Evolutionary conservation across 2,329 filamentous ascomycete species (phyloP).

Genomic region (Ascochyta fabae): DNA sequence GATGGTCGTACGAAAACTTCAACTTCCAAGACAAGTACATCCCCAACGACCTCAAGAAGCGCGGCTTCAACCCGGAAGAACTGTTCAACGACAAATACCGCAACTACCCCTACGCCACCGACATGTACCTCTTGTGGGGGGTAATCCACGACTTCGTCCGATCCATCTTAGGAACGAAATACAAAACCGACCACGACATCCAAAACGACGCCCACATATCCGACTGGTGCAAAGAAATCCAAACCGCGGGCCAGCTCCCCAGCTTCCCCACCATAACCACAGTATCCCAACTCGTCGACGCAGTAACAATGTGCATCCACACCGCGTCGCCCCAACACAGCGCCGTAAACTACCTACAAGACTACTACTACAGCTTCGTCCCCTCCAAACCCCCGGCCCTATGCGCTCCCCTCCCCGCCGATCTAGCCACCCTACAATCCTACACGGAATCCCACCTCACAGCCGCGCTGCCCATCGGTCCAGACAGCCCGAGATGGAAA

Average conservation of each 20-base stretch:
- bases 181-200: constrained; percentile 12
- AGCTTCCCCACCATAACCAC: constrained; percentile 13
- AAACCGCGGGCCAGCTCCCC: constrained; percentile 6
- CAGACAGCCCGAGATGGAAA: constrained; percentile 12
- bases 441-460: constrained; percentile 11
- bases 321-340: constrained; percentile 15
- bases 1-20: constrained; percentile 15
- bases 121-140: constrained; percentile 15
- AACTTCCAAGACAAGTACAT: constrained; percentile 18
- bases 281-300: constrained; percentile 5
- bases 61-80: constrained; percentile 4
- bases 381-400: constrained; percentile 15
- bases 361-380: constrained; percentile 21
- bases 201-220: constrained; percentile 2
- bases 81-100: constrained; percentile 10
- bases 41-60: constrained; percentile 11
- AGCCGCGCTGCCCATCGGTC: constrained; percentile 10
- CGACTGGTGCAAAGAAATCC: constrained; percentile 11
- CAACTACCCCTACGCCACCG: constrained; percentile 16
- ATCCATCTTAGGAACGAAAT: constrained; percentile 7
- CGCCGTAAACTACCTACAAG: constrained; percentile 17
- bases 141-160: constrained; percentile 13
- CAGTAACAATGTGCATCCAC: constrained; percentile 17
- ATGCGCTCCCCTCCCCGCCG: constrained; percentile 5
- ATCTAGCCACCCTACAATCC: constrained; percentile 5